A percentile compares a stretch with the other conserved stretches of the same genome.
phyloP scores from a whole-genome alignment of 2,329 filamentous ascomycete genomes.

The Rhynchosporium agropyri region DNA sequence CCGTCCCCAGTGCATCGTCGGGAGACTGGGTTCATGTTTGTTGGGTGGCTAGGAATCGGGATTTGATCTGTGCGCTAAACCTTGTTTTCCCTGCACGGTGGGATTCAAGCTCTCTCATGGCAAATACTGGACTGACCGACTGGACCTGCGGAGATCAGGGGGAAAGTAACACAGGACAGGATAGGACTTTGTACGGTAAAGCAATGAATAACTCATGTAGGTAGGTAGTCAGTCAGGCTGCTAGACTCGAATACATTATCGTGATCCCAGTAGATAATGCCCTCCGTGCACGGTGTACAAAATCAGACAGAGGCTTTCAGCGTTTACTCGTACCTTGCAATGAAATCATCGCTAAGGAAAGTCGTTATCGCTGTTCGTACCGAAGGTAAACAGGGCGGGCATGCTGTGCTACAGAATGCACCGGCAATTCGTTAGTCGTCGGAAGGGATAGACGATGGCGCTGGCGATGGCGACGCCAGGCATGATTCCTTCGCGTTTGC shows the following conservation, averaged over 20 bases:
- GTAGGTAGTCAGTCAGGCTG: neutral
- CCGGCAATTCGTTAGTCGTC: no score
- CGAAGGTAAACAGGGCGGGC: no score
- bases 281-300: neutral
- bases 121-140: no score
- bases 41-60: neutral
- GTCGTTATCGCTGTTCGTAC: neutral
- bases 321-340: neutral
- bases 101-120: no score
- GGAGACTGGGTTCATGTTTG: constrained; percentile 3
- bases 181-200: neutral
- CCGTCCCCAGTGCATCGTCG: neutral
- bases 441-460: neutral
- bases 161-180: neutral
- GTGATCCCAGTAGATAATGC: neutral
- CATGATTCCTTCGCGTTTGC: constrained; percentile 4
- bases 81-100: neutral
- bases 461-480: neutral
- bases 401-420: no score
- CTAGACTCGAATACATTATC: neutral
- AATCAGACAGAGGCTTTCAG: neutral
- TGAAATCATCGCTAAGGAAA: neutral
- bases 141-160: constrained; percentile 7
- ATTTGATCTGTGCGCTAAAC: constrained; percentile 1
- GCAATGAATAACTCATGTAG: no score